phyloP scores from a whole-genome alignment of 331 rosid species.

The Acacia concinna region DNA sequence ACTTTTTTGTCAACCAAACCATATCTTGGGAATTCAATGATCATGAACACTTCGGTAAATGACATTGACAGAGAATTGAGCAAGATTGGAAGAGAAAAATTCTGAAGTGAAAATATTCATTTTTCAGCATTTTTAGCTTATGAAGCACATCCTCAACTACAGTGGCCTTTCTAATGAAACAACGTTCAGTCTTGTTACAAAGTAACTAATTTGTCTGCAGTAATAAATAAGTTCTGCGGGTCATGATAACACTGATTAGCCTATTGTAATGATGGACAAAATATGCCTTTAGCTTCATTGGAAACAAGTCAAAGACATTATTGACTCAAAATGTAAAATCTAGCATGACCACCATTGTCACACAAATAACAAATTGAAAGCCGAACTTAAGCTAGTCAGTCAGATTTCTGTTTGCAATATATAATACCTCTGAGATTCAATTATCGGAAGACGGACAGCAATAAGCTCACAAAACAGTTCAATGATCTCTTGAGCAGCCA shows the following conservation, averaged over 20 bases:
- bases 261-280: not conserved
- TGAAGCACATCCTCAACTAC: not conserved
- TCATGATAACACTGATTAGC: not conserved
- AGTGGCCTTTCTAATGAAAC: not conserved
- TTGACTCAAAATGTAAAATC: not conserved
- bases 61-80: not conserved
- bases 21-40: not conserved
- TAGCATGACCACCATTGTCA: not conserved
- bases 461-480: slow-evolving; percentile 91
- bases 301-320: not conserved
- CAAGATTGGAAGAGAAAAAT: not conserved
- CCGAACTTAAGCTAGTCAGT: slow-evolving; percentile 12
- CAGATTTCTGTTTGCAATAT: not conserved
- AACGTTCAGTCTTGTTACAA: not conserved
- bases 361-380: slow-evolving; percentile 14
- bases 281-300: not conserved
- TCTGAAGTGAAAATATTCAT: not conserved
- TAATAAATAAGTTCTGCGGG: slow-evolving; percentile 2
- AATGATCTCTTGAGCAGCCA: slow-evolving; percentile 97
- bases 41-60: slow-evolving; percentile 9
- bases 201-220: not conserved
- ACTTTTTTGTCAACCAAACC: not conserved
- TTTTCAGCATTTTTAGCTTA: slow-evolving; percentile 11
- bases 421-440: slow-evolving; percentile 82
- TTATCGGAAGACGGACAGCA: slow-evolving; percentile 88